Base-by-base conservation (phyloP, 495 filamentous ascomycete genomes). In the Aspergillus hancockii region DNA sequence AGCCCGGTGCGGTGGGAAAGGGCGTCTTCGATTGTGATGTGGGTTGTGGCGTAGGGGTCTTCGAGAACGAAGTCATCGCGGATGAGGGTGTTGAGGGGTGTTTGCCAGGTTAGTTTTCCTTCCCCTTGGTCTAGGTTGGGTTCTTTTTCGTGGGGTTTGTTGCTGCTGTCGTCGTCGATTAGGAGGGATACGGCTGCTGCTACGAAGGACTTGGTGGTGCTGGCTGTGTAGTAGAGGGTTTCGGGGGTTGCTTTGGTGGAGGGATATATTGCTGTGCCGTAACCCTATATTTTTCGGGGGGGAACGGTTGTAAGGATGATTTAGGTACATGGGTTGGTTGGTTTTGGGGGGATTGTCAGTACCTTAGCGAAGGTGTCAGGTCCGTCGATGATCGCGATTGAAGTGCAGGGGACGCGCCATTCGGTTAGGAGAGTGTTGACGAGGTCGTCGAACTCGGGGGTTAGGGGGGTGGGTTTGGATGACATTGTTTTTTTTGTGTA, bases 131-230 rank as follows among this genome's bases (percentile, higher is more conserved):
- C 13, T 36, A 9, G 34, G 4, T 36, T 36, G 34, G 34, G 4
- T 36, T 36, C 13, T 12, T 36, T 14, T 10, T 32, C 6, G 31
- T 32, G 5, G 10, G 13, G 8, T 36, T 36, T 36, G 28, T 59
- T 62, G 13, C 59, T 60, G 14, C 67, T 60, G 34, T 57, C 52
- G 30, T 77, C 70, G 7, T 75, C 71, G 40, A 85, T 73, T 0
- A 83, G 67, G 1, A 77, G 65, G 12, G 78, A 74, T 1, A 80
- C 55, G 25, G 68, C 65, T 8, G 83, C 79, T 2, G 79, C 78
- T 9, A 77, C 79, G 70, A 83, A 84, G 12, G 81, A 75, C 62
- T 85, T 84, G 34, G 80, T 85, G 8, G 81, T 85, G 59, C 78
- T 81, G 56, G 71, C 54, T 12, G 65, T 69, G 41, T 73, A 76